These are phyloP conservation scores for Lasiodiplodia hormozganensis DNA, from an alignment of 2,329 filamentous ascomycete species.

Conservation along the genomic window DNA sequence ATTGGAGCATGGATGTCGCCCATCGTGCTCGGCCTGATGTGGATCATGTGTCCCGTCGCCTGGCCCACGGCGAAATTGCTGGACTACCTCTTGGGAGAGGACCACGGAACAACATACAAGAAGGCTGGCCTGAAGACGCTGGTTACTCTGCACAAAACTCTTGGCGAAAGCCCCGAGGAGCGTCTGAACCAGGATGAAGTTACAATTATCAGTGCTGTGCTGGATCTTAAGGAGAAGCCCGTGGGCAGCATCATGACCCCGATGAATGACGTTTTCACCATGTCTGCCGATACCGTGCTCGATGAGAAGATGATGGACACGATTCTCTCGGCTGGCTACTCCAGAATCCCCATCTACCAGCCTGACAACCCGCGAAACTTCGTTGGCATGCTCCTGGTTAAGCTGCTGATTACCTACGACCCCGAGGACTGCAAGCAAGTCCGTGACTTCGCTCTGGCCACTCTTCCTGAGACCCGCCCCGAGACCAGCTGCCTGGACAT, in stretches of 20 bases:
- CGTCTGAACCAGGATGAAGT: slow-evolving; percentile 97
- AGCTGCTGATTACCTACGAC: slow-evolving; percentile 98
- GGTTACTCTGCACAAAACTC: slow-evolving; percentile 90
- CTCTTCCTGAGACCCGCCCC: slow-evolving; percentile 90
- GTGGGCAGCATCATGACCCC: slow-evolving; percentile 98
- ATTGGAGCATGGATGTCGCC: slow-evolving; percentile 95
- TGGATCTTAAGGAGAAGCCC: slow-evolving; percentile 95
- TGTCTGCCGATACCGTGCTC: slow-evolving; percentile 92
- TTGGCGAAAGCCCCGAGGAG: slow-evolving; percentile 76
- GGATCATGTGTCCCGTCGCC: slow-evolving; percentile 83
- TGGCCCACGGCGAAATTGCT: slow-evolving; percentile 97
- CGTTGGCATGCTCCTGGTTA: slow-evolving; percentile 96
- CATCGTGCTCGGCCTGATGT: slow-evolving; percentile 88
- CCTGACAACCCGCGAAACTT: slow-evolving; percentile 86
- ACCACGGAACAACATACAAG: slow-evolving; percentile 97
- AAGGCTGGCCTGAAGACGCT: slow-evolving; percentile 97
- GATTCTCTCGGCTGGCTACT: slow-evolving; percentile 93
- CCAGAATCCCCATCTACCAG: slow-evolving; percentile 91
- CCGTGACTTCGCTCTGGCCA: slow-evolving; percentile 88
- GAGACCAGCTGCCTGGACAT: slow-evolving; percentile 98
- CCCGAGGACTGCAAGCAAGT: slow-evolving; percentile 90
- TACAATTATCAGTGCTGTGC: slow-evolving; percentile 95
- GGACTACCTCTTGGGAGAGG: slow-evolving; percentile 89
- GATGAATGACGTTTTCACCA: slow-evolving; percentile 95
- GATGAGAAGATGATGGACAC: slow-evolving; percentile 94